These are phyloP conservation scores for Xeromyces bisporus DNA, from an alignment of 495 filamentous ascomycete genomes.

Conservation along the genomic window DNA sequence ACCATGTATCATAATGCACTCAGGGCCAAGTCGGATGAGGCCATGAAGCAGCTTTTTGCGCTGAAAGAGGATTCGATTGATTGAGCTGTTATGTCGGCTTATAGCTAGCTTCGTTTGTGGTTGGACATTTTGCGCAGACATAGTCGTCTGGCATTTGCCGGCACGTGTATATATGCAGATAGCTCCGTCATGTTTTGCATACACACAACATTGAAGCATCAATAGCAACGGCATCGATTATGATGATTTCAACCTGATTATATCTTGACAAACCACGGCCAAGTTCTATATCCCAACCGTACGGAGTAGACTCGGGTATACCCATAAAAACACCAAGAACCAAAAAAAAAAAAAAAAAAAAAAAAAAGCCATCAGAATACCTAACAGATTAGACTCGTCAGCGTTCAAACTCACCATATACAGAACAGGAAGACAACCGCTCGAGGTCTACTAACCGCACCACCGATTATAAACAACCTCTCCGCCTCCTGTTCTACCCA, in stretches of 20 bases:
- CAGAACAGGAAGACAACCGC: background rate
- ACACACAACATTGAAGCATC: too few species aligned
- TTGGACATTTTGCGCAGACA: too few species aligned
- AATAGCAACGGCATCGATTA: too few species aligned
- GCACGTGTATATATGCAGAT: too few species aligned
- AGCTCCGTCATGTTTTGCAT: too few species aligned
- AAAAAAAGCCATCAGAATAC: background rate
- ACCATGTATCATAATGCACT: conserved; percentile 73
- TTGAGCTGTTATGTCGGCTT: conserved; percentile 25
- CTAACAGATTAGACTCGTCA: background rate
- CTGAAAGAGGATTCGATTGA: conserved; percentile 59
- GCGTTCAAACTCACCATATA: background rate
- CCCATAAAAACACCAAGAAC: too few species aligned
- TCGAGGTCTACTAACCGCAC: conserved; percentile 53
- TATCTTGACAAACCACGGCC: too few species aligned
- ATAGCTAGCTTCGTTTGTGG: background rate
- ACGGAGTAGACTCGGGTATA: too few species aligned
- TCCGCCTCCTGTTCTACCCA: conserved; percentile 89
- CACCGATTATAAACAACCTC: conserved; percentile 84
- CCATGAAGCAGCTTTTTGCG: conserved; percentile 52
- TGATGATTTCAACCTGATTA: too few species aligned
- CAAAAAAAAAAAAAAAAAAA: too few species aligned
- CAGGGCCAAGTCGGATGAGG: conserved; percentile 50
- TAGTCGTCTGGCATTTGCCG: too few species aligned
- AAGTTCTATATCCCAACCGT: too few species aligned